These are phyloP conservation scores for Aspergillus candidus DNA, from an alignment of 2,329 filamentous ascomycete genomes.

Conservation along the genomic window DNA sequence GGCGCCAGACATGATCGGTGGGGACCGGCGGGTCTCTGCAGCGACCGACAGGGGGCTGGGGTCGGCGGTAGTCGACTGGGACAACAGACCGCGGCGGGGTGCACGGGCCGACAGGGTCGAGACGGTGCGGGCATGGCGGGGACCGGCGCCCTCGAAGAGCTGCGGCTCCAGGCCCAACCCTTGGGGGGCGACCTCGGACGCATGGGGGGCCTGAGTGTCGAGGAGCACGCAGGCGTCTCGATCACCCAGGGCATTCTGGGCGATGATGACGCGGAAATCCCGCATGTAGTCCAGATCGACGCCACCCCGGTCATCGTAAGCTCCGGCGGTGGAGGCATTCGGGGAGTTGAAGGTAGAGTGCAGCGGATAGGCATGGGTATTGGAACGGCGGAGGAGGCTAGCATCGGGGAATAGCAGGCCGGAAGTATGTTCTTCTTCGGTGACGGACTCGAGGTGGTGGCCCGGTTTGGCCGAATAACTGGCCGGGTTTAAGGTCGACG, in stretches of 20 bases:
- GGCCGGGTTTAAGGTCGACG: conserved; percentile 39
- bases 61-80: conserved; percentile 32
- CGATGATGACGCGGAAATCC: conserved; percentile 43
- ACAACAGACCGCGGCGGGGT: conserved; percentile 27
- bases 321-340: conserved; percentile 36
- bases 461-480: conserved; percentile 33
- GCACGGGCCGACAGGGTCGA: conserved; percentile 32
- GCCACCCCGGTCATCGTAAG: conserved; percentile 44
- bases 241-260: conserved; percentile 45
- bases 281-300: conserved; percentile 40
- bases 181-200: conserved; percentile 21
- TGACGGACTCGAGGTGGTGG: conserved; percentile 42
- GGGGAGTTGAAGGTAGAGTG: conserved; percentile 40
- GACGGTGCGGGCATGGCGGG: conserved; percentile 32
- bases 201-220: conserved; percentile 33
- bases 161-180: conserved; percentile 33
- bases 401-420: conserved; percentile 44
- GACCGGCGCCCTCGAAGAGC: conserved; percentile 23
- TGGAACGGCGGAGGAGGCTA: conserved; percentile 37
- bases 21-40: conserved; percentile 27
- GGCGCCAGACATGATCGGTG: conserved; percentile 31
- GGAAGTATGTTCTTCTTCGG: conserved; percentile 45
- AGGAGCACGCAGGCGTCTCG: conserved; percentile 43
- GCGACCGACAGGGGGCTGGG: conserved; percentile 28
- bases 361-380: conserved; percentile 36